Percentiles rank a stretch among this genome's conserved stretches.
phyloP scores from a whole-genome alignment of 169 alveolate species.

The Plasmodium sp. region DNA sequence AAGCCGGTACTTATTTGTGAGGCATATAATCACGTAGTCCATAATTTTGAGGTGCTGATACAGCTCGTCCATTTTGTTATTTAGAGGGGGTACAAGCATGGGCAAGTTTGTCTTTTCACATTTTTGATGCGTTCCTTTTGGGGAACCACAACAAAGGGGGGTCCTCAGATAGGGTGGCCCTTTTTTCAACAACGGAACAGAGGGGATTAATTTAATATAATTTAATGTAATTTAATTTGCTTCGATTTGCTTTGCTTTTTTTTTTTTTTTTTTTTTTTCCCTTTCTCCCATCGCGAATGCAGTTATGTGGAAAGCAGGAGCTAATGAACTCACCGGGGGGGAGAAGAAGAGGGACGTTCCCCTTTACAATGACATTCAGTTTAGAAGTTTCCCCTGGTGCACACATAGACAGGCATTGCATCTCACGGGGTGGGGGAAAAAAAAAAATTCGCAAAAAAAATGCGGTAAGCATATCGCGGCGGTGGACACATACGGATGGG shows the following conservation, averaged over 20 bases:
- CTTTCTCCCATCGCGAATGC: neutral
- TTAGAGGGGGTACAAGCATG: neutral
- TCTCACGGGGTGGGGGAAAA: neutral
- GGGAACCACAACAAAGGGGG: neutral
- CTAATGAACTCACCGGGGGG: neutral
- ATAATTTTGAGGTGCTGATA: constrained; percentile 55
- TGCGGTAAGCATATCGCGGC: neutral
- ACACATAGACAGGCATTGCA: neutral
- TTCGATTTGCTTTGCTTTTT: neutral
- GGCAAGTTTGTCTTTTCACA: neutral
- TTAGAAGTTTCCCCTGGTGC: neutral
- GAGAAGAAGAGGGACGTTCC: neutral
- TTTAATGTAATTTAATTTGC: no score
- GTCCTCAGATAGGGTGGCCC: neutral
- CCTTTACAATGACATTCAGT: neutral
- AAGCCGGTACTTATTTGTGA: constrained; percentile 32
- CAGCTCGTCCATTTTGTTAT: constrained; percentile 44
- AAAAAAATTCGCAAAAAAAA: neutral
- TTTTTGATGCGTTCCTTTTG: neutral
- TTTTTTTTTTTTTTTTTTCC: neutral
- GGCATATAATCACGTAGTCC: constrained; percentile 52
- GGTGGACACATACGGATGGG: neutral
- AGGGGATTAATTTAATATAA: neutral
- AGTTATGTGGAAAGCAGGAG: neutral
- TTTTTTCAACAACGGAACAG: neutral